Percentiles rank a stretch among this genome's conserved stretches.
Conservation (phyloP, 2,329 filamentous ascomycete species). For the Aspergillus sp. region DNA sequence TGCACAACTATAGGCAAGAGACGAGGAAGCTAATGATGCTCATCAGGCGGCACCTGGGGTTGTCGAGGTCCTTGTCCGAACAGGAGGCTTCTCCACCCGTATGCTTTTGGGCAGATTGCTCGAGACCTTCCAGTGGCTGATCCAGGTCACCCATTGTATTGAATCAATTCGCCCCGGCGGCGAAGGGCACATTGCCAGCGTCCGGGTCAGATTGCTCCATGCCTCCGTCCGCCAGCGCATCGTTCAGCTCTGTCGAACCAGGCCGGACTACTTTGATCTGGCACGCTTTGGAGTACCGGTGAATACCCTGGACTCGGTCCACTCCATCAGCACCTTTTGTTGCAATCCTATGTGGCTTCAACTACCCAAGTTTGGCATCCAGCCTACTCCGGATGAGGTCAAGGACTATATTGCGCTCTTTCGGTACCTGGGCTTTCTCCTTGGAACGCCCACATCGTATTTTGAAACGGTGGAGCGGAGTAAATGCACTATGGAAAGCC, state of each 20-base stretch:
- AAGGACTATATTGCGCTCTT: conserved; percentile 71
- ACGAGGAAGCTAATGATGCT: not conserved
- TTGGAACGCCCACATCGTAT: conserved; percentile 64
- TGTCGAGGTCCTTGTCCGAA: conserved; percentile 70
- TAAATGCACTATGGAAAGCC: conserved; percentile 61
- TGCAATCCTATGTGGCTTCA: conserved; percentile 65
- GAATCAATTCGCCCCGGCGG: conserved; percentile 67
- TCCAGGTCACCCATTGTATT: conserved; percentile 66
- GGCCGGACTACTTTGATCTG: conserved; percentile 62
- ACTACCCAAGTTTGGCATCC: conserved; percentile 70
- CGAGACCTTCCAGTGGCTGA: conserved; percentile 73
- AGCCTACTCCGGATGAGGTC: conserved; percentile 59
- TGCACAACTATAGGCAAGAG: too few species aligned
- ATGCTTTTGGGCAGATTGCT: conserved; percentile 64
- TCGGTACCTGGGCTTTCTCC: conserved; percentile 69
- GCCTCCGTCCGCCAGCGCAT: conserved; percentile 67
- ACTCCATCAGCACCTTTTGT: conserved; percentile 69
- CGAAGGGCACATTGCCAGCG: conserved; percentile 62
- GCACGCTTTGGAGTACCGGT: conserved; percentile 63
- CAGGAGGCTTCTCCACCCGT: conserved; percentile 69
- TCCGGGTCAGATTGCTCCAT: conserved; percentile 68
- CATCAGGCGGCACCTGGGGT: conserved; percentile 64
- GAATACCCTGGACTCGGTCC: conserved; percentile 72
- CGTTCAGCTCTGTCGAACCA: conserved; percentile 54
- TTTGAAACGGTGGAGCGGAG: conserved; percentile 59